phyloP scores from a whole-genome alignment of 345 rosid species.

The Durio zibethinus region DNA sequence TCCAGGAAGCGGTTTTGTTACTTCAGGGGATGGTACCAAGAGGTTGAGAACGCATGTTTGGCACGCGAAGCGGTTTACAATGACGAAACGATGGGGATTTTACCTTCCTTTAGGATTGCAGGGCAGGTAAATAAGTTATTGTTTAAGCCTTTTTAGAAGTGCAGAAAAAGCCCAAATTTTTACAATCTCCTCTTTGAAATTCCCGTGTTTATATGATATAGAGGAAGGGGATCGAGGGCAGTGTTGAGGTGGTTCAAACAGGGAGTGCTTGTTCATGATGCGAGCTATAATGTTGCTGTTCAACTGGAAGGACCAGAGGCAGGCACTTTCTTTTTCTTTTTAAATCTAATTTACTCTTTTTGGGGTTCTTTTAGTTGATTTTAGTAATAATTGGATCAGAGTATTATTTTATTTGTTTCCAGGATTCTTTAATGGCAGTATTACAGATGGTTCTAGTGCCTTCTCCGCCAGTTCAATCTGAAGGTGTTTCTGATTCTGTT shows the following conservation, averaged over 20 bases:
- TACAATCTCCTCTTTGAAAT: not conserved
- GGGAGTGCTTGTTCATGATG: constrained; percentile 75
- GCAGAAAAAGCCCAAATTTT: not conserved
- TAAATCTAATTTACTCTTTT: not conserved
- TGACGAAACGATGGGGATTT: constrained; percentile 83
- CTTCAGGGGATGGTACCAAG: constrained; percentile 84
- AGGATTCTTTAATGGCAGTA: constrained; percentile 61
- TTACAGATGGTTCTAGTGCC: constrained; percentile 56
- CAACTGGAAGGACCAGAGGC: constrained; percentile 83
- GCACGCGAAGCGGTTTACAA: constrained; percentile 85
- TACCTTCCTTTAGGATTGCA: constrained; percentile 84
- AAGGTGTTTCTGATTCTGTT: constrained; percentile 40
- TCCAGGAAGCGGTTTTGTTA: constrained; percentile 49
- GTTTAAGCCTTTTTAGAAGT: not conserved
- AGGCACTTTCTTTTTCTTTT: constrained; percentile 31
- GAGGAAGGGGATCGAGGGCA: constrained; percentile 93
- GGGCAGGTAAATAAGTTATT: constrained; percentile 52
- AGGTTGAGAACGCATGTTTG: constrained; percentile 89
- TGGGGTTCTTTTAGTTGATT: not conserved
- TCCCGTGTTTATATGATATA: constrained; percentile 30
- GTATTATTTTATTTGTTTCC: constrained; percentile 13
- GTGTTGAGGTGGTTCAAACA: constrained; percentile 60
- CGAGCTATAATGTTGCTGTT: constrained; percentile 55
- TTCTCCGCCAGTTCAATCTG: constrained; percentile 41
- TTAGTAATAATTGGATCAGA: not conserved